Percentiles rank a stretch among this genome's conserved stretches.
phyloP scores from a whole-genome alignment of 2,329 filamentous ascomycete genomes.

The Aureobasidium pullulans region DNA sequence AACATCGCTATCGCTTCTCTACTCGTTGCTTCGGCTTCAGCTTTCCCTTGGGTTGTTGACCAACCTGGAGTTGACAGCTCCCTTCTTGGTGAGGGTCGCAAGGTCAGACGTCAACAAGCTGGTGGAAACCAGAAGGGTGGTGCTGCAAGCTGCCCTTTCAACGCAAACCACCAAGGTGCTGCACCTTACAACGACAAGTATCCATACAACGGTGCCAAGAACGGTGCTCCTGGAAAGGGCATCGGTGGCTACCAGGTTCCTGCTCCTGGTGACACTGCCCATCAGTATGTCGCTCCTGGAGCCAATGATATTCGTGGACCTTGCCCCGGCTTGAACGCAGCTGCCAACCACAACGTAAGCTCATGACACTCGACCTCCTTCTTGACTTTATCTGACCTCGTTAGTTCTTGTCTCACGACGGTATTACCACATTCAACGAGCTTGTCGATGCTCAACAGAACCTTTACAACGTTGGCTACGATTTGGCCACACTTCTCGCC shows the following conservation, averaged over 20 bases:
- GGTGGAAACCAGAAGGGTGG: conserved; percentile 22
- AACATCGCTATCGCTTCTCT: conserved; percentile 19
- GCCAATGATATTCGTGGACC: conserved; percentile 34
- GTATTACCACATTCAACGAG: conserved; percentile 36
- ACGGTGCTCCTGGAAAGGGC: conserved; percentile 35
- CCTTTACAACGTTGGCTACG: conserved; percentile 38
- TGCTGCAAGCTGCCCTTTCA: conserved; percentile 31
- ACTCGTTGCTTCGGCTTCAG: conserved; percentile 22
- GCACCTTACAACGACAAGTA: conserved; percentile 25
- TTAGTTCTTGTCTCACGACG: conserved; percentile 35
- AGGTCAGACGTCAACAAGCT: conserved; percentile 26
- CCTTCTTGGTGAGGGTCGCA: conserved; percentile 19
- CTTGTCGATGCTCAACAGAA: conserved; percentile 41
- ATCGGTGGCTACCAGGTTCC: conserved; percentile 39
- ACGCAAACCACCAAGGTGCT: conserved; percentile 32
- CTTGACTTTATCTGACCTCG: not conserved
- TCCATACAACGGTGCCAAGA: conserved; percentile 38
- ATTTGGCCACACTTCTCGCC: conserved; percentile 34
- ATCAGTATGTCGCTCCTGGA: conserved; percentile 31
- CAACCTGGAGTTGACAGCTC: conserved; percentile 31
- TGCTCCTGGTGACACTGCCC: conserved; percentile 32
- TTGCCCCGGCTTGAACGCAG: conserved; percentile 37
- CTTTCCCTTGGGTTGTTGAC: conserved; percentile 34
- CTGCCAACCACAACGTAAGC: conserved; percentile 33
- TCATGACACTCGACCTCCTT: not conserved